Conservation (phyloP, 176 grass and related monocot species). For the Microstegium vimineum region DNA sequence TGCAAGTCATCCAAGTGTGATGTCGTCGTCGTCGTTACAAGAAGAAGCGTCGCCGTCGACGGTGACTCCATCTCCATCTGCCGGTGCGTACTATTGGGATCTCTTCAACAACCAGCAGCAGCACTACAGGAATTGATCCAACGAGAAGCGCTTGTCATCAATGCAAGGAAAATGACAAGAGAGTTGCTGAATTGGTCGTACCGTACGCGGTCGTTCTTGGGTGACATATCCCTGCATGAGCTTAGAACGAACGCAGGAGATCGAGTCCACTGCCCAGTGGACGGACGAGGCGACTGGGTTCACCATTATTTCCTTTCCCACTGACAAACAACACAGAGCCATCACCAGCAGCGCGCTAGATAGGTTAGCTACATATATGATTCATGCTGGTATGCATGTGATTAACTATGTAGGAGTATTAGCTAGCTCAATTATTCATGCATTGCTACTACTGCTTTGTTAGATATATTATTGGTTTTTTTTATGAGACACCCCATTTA, state of each 20-base stretch:
- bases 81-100: constrained; percentile 30
- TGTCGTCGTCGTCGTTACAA: too few species aligned
- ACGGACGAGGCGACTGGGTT: background rate
- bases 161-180: background rate
- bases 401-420: background rate
- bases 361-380: background rate
- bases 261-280: background rate
- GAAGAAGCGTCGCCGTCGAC: background rate
- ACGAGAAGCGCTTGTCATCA: background rate
- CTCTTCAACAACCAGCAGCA: constrained; percentile 31
- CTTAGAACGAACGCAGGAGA: background rate
- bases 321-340: background rate
- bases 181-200: background rate
- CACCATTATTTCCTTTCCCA: background rate
- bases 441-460: background rate
- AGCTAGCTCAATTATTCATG: background rate
- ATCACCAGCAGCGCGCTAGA: background rate
- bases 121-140: background rate
- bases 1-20: background rate
- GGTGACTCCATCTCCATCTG: constrained; percentile 3
- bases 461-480: background rate
- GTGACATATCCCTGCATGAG: background rate
- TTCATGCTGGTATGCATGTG: background rate
- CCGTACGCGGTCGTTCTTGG: background rate
- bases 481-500: background rate